These are phyloP conservation scores for Cyamopsis tetragonoloba DNA, from an alignment of 306 rosid species.

Conservation along the genomic window DNA sequence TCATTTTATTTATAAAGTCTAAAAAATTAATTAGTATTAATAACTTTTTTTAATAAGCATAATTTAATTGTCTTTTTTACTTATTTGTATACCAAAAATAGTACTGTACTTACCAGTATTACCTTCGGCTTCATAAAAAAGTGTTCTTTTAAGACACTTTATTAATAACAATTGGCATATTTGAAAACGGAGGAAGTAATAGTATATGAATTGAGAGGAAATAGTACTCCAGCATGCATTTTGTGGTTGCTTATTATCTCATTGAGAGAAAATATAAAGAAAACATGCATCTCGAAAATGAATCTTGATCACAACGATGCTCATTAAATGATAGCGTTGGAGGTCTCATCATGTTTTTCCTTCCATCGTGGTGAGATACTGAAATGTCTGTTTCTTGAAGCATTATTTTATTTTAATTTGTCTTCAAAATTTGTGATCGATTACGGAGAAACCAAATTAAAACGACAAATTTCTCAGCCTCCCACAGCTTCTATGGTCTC, in stretches of 20 bases:
- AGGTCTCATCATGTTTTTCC: constrained; percentile 57
- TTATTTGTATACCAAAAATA: too few relatives aligned
- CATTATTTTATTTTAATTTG: constrained; percentile 41
- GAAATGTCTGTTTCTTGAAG: constrained; percentile 71
- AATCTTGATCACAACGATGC: constrained; percentile 55
- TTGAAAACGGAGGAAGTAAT: too few relatives aligned
- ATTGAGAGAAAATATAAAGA: constrained; percentile 9
- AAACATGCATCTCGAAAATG: constrained; percentile 55
- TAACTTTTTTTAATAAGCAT: too few relatives aligned
- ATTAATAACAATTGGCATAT: too few relatives aligned
- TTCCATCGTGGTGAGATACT: constrained; percentile 56
- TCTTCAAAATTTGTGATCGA: constrained; percentile 32
- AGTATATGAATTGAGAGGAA: too few relatives aligned
- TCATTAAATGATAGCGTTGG: constrained; percentile 61
- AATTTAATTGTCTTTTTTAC: too few relatives aligned
- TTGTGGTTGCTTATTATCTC: background rate
- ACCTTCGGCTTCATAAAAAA: too few relatives aligned
- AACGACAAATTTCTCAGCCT: constrained; percentile 28
- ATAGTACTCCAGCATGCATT: too few relatives aligned
- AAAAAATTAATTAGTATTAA: too few relatives aligned
- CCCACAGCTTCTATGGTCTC: constrained; percentile 34
- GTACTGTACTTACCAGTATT: too few relatives aligned
- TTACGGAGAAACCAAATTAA: constrained; percentile 42
- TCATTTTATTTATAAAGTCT: too few relatives aligned
- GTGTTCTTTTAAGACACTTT: too few relatives aligned